Conservation (phyloP, 345 rosid species). For the Hibiscus syriacus region DNA sequence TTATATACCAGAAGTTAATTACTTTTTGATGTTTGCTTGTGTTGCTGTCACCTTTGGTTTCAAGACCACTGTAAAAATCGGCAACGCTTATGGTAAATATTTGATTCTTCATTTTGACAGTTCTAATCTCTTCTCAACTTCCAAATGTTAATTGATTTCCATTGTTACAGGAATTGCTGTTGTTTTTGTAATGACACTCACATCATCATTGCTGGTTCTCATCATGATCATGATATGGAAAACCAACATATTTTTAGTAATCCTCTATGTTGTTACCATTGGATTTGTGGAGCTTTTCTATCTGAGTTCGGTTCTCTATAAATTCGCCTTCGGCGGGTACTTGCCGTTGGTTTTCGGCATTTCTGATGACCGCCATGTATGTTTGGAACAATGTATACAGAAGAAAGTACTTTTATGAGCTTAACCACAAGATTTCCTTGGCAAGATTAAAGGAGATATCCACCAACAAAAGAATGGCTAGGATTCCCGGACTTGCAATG, state of each 20-base stretch:
- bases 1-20: slow-evolving; percentile 45
- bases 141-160: not conserved
- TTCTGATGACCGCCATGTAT: slow-evolving; percentile 33
- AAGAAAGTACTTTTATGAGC: slow-evolving; percentile 35
- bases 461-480: not conserved
- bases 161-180: slow-evolving; percentile 38
- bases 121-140: not conserved
- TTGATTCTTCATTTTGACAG: not conserved
- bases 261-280: slow-evolving; percentile 18
- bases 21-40: slow-evolving; percentile 43
- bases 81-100: slow-evolving; percentile 53
- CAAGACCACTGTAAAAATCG: slow-evolving; percentile 31
- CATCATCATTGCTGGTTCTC: slow-evolving; percentile 33
- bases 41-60: slow-evolving; percentile 39
- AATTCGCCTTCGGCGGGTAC: slow-evolving; percentile 40
- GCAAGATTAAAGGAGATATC: slow-evolving; percentile 19
- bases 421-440: slow-evolving; percentile 29
- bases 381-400: slow-evolving; percentile 35
- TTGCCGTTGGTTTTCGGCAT: slow-evolving; percentile 33
- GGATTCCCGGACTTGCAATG: slow-evolving; percentile 36
- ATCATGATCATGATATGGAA: slow-evolving; percentile 51
- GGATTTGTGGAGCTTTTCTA: slow-evolving; percentile 26
- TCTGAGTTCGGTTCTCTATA: slow-evolving; percentile 42
- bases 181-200: slow-evolving; percentile 38
- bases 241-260: slow-evolving; percentile 20